Evolutionary conservation across 2,329 filamentous ascomycete genomes (phyloP), one percentile per base, ranked within the genome.

Genomic region (Emmonsiellopsis sp.): DNA sequence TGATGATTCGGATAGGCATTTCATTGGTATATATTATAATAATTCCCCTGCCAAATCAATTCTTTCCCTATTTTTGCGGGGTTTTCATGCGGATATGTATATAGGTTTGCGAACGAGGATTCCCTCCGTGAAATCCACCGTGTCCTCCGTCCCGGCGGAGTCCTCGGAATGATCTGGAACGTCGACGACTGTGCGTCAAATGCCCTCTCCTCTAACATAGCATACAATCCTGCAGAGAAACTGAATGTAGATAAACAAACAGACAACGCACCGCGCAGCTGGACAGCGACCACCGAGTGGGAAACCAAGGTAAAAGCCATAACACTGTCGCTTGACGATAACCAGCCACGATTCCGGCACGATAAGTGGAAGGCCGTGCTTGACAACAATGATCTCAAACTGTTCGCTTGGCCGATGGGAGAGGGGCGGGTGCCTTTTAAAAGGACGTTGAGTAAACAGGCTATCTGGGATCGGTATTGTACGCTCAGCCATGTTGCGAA

Each of bases 91-190:
- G 20, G 20, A 1, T 26, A 26, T 26, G 3, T 26, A 51, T 51
- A 16, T 45, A 84, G 85, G 85, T 89, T 89, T 69, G 81, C 85
- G 40, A 86, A 78, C 51, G 70, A 77, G 42, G 76, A 80, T 37
- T 73, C 84, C 0, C 70, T 90, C 31, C 68, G 73, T 45, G 84
- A 88, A 61, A 84, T 89, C n/a, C 77, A 82, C 59, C 79, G 85
- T 46, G 77, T 86, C 0, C 69, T 89, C 47, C 79, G 78, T 61
- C 81, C 81, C 0, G 77, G 77, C 6, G 79, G 79, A 6, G 74
- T 75, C 31, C 73, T 89, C 31, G 85, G 82, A 11, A 67, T 87
- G 65, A 83, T 89, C 51, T 89, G 86, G 86, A 89, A 88, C 61
- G 73, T 84, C 55, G 85, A 88, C 65, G 82, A 86, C 58, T 87